Percentiles rank a stretch among this genome's conserved stretches.
Evolutionary conservation across 2,329 filamentous ascomycete genomes (phyloP).

Genomic region (Whalleya microplaca): DNA sequence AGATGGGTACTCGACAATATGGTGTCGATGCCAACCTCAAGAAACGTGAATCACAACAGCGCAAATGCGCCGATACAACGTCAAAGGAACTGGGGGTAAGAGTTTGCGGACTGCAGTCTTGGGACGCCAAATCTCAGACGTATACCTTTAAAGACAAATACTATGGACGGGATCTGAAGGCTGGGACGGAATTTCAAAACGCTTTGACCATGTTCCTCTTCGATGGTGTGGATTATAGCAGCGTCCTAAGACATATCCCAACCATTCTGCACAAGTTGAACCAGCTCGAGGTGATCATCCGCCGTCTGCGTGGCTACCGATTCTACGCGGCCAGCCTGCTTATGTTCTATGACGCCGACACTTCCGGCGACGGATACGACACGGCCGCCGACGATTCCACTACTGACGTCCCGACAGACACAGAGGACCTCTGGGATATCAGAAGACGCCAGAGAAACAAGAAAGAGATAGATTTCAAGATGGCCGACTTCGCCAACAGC

Average conservation of each 20-base stretch:
- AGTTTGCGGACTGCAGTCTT: constrained; percentile 94
- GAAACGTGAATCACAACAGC: constrained; percentile 89
- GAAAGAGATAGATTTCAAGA: constrained; percentile 84
- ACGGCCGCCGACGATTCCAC: constrained; percentile 59
- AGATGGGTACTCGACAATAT: constrained; percentile 98
- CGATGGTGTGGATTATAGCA: constrained; percentile 80
- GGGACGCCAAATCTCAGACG: constrained; percentile 80
- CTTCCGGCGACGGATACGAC: constrained; percentile 56
- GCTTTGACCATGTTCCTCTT: constrained; percentile 89
- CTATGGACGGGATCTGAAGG: constrained; percentile 85
- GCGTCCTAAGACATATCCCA: constrained; percentile 85
- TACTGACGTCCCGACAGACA: constrained; percentile 62
- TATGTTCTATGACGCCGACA: constrained; percentile 93
- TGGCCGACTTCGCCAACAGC: constrained; percentile 98
- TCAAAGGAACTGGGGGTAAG: constrained; percentile 90
- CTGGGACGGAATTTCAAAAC: constrained; percentile 84
- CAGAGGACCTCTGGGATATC: constrained; percentile 51
- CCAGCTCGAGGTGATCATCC: constrained; percentile 81
- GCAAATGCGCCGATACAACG: constrained; percentile 91
- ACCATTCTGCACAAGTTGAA: constrained; percentile 82
- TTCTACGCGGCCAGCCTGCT: constrained; percentile 95
- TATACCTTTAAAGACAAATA: constrained; percentile 99
- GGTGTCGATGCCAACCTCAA: constrained; percentile 89
- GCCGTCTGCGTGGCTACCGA: constrained; percentile 79
- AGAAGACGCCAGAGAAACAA: constrained; percentile 52